Evolutionary conservation across 139 green algal species (phyloP).

Genomic region (Micractinium sp.): DNA sequence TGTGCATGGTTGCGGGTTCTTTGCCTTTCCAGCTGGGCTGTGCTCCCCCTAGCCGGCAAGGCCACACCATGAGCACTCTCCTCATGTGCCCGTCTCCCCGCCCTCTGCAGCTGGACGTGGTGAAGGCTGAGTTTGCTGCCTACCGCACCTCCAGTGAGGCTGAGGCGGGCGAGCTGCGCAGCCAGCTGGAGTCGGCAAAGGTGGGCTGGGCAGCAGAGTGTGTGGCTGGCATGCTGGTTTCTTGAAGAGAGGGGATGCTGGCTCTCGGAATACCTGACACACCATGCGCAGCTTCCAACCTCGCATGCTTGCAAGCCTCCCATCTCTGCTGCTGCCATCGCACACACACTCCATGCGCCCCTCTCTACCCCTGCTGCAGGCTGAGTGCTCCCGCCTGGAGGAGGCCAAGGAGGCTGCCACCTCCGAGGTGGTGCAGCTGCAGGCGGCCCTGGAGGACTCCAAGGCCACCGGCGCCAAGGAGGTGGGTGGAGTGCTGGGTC

Average conservation of each 20-base stretch:
- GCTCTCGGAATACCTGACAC: no score
- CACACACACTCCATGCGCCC: no score
- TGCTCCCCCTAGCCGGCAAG: no score
- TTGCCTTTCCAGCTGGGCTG: not conserved
- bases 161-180: not conserved
- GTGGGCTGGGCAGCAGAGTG: not conserved
- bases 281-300: no score
- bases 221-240: no score
- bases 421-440: conserved; percentile 11
- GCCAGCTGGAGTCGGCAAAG: not conserved
- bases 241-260: no score
- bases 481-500: not conserved
- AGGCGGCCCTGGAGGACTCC: not conserved
- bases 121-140: conserved; percentile 22
- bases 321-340: no score
- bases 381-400: not conserved
- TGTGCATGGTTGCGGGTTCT: not conserved
- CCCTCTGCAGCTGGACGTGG: not conserved
- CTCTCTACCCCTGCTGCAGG: no score
- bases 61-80: not conserved
- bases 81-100: no score
- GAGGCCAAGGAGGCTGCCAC: not conserved
- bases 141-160: conserved; percentile 2
- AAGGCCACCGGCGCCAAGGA: not conserved
- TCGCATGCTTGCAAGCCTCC: no score